Evolutionary conservation across 352 stramenopile genomes (phyloP), one percentile per base, ranked within the genome.

Genomic region (Pilasporangium apinafurcum): DNA sequence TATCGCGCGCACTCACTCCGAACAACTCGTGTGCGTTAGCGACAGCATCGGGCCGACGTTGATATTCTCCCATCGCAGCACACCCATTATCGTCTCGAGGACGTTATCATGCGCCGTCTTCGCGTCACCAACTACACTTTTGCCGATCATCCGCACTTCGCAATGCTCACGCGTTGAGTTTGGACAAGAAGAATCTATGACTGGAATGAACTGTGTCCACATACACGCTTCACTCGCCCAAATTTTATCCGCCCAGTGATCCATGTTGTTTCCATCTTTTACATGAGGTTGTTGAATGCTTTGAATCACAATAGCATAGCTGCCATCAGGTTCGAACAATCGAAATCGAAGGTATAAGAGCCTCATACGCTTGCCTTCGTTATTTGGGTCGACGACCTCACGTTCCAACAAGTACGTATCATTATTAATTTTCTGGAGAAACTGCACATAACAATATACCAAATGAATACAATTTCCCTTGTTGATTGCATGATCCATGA

Each of bases 51-150:
- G 51, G 0, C 62, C 64, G 20, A 79, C 56, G 41, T 76, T 80
- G 21, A 62, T 62, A 44, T 71, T 69, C 41, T 81, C 70, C 70
- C 70, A 83, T 9, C 65, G 59, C 42, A 70, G 26, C 31, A 83
- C 48, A 5, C 64, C 63, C 37, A 83, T 58, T n/a, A 83, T 58
- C n/a, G 59, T 74, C 51, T 83, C 65, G n/a, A 75, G 50, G 13
- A 69, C 70, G 35, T 78, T 68, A 14, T 50, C 48, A 4, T 59
- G 47, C 33, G 61, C 56, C 27, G 40, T 48, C 20, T 44, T 20
- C 18, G 44, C 39, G 22, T 70, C 57, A 8, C 63, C 63, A 28
- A 75, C 51, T 31, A 52, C 27, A 7, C 59, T 65, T 21, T 61
- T 65, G 2, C 67, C 67, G 6, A 61, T 50, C 33, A 76, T 56